phyloP scores from a whole-genome alignment of 768 basidiomycete genomes.

The Leccinum fibrillosum region DNA sequence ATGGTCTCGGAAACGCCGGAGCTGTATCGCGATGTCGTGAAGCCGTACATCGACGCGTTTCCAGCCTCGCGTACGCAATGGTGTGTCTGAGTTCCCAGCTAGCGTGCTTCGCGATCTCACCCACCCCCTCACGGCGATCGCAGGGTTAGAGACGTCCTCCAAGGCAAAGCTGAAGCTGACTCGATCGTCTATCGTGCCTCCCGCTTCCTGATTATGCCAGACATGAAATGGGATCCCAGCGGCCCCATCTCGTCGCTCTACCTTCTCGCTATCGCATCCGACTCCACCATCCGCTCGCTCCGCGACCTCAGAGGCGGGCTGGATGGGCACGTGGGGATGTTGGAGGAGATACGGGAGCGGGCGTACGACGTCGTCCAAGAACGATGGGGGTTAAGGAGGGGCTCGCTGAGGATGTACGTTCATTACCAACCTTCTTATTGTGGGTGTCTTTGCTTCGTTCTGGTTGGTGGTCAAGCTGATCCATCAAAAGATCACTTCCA shows the following conservation, averaged over 20 bases:
- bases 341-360: conserved; percentile 60
- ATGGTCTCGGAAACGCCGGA: conserved; percentile 85
- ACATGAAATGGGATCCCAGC: conserved; percentile 96
- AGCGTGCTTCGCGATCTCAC: not conserved
- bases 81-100: conserved; percentile 41
- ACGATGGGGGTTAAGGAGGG: conserved; percentile 63
- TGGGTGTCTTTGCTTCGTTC: conserved; percentile 37
- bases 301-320: conserved; percentile 59
- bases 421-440: conserved; percentile 98
- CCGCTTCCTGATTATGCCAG: conserved; percentile 80
- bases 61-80: conserved; percentile 79
- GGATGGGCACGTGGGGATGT: conserved; percentile 57
- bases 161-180: conserved; percentile 69
- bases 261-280: conserved; percentile 72
- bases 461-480: not conserved
- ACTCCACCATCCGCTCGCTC: conserved; percentile 60
- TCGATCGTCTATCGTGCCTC: conserved; percentile 64
- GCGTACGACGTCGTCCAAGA: conserved; percentile 50
- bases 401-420: conserved; percentile 73
- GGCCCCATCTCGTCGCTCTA: conserved; percentile 67
- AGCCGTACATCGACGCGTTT: conserved; percentile 76
- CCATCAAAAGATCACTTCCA: conserved; percentile 78
- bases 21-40: conserved; percentile 64
- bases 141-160: conserved; percentile 87
- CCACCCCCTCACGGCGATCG: not conserved